Evolutionary conservation across 352 stramenopile genomes (phyloP), one percentile per base, ranked within the genome.

Genomic region (Phytophthora pinifolia): DNA sequence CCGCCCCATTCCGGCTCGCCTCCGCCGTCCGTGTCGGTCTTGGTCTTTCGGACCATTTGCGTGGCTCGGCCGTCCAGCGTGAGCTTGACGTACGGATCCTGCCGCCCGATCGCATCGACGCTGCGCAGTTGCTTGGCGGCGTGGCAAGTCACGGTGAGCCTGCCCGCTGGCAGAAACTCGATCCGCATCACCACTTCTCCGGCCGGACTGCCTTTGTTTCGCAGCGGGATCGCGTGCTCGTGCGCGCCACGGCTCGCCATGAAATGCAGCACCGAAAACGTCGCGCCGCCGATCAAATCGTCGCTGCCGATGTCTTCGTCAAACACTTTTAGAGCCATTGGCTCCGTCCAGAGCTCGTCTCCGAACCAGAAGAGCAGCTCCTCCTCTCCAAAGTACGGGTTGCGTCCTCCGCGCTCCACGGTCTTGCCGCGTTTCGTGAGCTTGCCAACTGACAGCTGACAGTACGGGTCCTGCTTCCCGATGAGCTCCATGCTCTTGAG

Each of bases 301-400:
- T 97, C 86, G 46, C 72, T 92, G 29, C 86, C 86, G 45, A 96
- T 85, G 54, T 97, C 90, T 54, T 96, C 82, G 61, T 97, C 88
- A 14, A 76, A 97, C 20, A 88, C 65, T 22, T 74, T 80, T 1
- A 97, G 55, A 18, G 70, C 51, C 61, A 97, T 82, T 44, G 81
- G 70, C 38, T 96, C 57, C 9, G 79, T 80, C 92, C 90, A 98
- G 13, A 91, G 69, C n/a, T 94, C 80, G n/a, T 88, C 74, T 6
- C 87, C 87, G 56, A 98, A 83, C 88, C 89, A 97, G 37, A 98
- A 89, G 5, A 94, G 71, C 13, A 98, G 44, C 39, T 98, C 77
- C 59, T 98, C 92, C 49, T 96, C 89, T 6, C 76, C 72, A 69
- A 98, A 98, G 37, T 96, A 96, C 3, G 92, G 93, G 14, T 96